Percentiles rank a stretch among this genome's conserved stretches.
phyloP scores from a whole-genome alignment of 768 basidiomycete species.

The Macrocybe gigantea region DNA sequence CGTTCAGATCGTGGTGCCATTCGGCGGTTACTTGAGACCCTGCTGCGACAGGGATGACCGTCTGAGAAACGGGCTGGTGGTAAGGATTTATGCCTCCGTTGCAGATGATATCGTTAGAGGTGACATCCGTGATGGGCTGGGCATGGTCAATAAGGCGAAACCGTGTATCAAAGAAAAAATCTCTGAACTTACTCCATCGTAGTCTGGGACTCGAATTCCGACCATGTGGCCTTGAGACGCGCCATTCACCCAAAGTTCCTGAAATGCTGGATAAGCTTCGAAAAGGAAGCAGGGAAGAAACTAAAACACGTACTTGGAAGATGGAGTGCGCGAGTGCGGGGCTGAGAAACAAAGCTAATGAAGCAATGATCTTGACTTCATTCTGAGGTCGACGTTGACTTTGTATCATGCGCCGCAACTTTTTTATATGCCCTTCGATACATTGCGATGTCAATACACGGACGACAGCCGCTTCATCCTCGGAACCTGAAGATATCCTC shows the following conservation, averaged over 20 bases:
- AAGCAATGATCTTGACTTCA: constrained; percentile 6
- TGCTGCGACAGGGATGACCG: constrained; percentile 41
- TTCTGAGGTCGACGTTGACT: too few relatives aligned
- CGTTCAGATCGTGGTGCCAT: constrained; percentile 41
- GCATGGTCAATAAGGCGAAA: neutral
- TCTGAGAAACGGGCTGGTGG: constrained; percentile 35
- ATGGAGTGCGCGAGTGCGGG: constrained; percentile 38
- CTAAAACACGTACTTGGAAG: constrained; percentile 31
- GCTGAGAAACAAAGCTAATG: constrained; percentile 22
- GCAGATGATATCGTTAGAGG: constrained; percentile 50
- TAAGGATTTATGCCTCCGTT: constrained; percentile 53
- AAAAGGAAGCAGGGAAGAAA: neutral
- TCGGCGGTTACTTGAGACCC: constrained; percentile 48
- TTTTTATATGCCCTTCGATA: too few relatives aligned
- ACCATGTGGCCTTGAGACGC: constrained; percentile 33
- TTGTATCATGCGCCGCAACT: too few relatives aligned
- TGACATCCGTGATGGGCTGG: constrained; percentile 49
- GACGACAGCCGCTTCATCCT: too few relatives aligned
- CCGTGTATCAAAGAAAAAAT: neutral
- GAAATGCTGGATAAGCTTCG: neutral
- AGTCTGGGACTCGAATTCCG: constrained; percentile 35
- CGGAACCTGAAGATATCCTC: too few relatives aligned
- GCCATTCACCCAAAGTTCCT: constrained; percentile 46
- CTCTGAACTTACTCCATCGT: constrained; percentile 25
- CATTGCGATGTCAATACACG: too few relatives aligned